These are phyloP conservation scores for Sporothrix pallida DNA, from an alignment of 2,329 filamentous ascomycete genomes.

Conservation along the genomic window DNA sequence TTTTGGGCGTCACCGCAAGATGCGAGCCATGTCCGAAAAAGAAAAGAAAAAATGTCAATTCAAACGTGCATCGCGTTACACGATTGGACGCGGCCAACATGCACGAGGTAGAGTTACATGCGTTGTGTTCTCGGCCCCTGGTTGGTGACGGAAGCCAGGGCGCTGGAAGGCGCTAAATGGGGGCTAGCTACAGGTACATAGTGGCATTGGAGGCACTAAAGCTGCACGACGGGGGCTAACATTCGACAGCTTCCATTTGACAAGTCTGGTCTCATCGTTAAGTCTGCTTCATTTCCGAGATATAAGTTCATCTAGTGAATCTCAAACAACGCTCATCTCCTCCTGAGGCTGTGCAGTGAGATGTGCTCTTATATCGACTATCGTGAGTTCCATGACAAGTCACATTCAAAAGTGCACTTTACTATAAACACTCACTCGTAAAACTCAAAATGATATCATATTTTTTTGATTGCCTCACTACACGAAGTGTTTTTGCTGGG, in stretches of 20 bases:
- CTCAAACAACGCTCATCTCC: background rate
- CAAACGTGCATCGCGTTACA: slow-evolving; percentile 1
- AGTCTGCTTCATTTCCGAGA: background rate
- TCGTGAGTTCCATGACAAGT: background rate
- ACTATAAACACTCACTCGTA: background rate
- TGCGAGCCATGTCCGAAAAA: background rate
- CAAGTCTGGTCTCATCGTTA: background rate
- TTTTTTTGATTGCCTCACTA: no score
- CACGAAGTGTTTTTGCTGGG: no score
- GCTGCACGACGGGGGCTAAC: background rate
- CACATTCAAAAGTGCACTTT: background rate
- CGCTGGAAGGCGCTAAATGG: background rate
- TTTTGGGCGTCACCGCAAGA: slow-evolving; percentile 25
- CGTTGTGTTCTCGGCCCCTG: slow-evolving; percentile 2
- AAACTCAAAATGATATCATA: no score
- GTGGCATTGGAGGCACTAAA: background rate
- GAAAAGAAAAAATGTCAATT: background rate
- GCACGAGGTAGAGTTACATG: background rate
- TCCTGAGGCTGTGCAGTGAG: background rate
- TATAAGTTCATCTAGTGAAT: background rate
- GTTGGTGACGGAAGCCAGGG: slow-evolving; percentile 23
- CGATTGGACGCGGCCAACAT: slow-evolving; percentile 21
- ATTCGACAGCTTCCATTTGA: background rate
- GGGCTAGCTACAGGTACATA: background rate
- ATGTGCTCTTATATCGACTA: no score